phyloP scores from a whole-genome alignment of 1,284 basidiomycete genomes.

The Leccinum huronense region DNA sequence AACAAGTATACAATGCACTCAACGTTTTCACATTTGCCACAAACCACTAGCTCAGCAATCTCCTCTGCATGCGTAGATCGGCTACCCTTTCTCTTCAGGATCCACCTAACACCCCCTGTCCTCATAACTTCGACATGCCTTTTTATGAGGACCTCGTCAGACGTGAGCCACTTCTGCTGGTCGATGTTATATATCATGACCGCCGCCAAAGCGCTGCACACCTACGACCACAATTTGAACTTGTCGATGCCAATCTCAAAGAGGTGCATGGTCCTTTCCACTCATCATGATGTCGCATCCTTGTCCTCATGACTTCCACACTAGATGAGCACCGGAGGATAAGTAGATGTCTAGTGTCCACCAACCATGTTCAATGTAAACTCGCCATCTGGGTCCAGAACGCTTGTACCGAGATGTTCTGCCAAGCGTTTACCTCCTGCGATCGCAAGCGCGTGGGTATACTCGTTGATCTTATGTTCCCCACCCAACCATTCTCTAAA shows the following conservation, averaged over 20 bases:
- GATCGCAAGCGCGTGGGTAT: constrained; percentile 74
- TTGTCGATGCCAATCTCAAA: neutral
- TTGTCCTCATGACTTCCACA: too few relatives aligned
- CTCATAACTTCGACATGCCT: neutral
- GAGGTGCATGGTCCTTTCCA: neutral
- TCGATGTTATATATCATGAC: neutral
- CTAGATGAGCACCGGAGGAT: neutral
- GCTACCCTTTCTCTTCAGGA: neutral
- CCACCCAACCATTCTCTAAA: constrained; percentile 84
- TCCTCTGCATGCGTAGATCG: neutral
- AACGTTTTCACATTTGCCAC: too few relatives aligned
- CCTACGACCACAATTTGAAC: neutral
- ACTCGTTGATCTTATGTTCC: constrained; percentile 73
- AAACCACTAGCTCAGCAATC: neutral
- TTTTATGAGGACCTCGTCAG: neutral
- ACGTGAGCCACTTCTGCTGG: neutral
- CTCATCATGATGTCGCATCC: too few relatives aligned
- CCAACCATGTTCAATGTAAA: constrained; percentile 74
- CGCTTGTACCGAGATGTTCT: constrained; percentile 60
- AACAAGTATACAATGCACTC: too few relatives aligned
- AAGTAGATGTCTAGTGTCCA: constrained; percentile 7
- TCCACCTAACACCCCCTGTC: neutral
- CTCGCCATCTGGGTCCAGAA: constrained; percentile 62
- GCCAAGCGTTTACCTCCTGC: constrained; percentile 68
- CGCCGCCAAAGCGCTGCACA: neutral